Percentiles rank a stretch among this genome's conserved stretches.
Conservation (phyloP, 805 yeast species). For the Yarrowia keelungensis region DNA sequence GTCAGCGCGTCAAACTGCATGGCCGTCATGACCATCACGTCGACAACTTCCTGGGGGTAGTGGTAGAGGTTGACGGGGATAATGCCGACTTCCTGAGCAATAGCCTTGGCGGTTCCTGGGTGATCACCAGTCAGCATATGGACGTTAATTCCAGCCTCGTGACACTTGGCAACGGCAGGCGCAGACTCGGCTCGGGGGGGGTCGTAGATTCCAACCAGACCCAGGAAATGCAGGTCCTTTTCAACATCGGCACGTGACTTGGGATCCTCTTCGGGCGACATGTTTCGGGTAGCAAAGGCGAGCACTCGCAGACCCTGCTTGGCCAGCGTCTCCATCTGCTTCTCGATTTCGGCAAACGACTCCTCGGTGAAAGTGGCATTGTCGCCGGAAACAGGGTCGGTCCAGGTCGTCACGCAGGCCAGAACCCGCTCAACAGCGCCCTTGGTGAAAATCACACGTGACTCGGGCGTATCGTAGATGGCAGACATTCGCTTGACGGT, state of each 20-base stretch:
- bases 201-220: conserved; percentile 79
- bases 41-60: conserved; percentile 59
- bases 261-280: conserved; percentile 45
- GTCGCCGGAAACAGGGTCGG: conserved; percentile 48
- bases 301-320: conserved; percentile 73
- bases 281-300: conserved; percentile 64
- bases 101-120: conserved; percentile 77
- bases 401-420: conserved; percentile 63
- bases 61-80: conserved; percentile 66
- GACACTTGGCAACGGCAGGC: conserved; percentile 69
- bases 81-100: conserved; percentile 82
- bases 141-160: conserved; percentile 76
- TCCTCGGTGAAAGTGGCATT: conserved; percentile 43
- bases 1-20: conserved; percentile 67
- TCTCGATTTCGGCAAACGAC: conserved; percentile 56
- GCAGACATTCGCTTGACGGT: conserved; percentile 76
- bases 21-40: conserved; percentile 79
- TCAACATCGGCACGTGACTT: conserved; percentile 58
- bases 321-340: conserved; percentile 65
- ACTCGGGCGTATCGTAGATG: conserved; percentile 51
- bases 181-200: conserved; percentile 78
- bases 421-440: conserved; percentile 81
- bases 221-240: conserved; percentile 61
- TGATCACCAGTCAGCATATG: conserved; percentile 87
- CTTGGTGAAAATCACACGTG: conserved; percentile 57